Percentiles rank a stretch among this genome's conserved stretches.
phyloP scores from a whole-genome alignment of 2,329 filamentous ascomycete species.

The Massarina eburnea region DNA sequence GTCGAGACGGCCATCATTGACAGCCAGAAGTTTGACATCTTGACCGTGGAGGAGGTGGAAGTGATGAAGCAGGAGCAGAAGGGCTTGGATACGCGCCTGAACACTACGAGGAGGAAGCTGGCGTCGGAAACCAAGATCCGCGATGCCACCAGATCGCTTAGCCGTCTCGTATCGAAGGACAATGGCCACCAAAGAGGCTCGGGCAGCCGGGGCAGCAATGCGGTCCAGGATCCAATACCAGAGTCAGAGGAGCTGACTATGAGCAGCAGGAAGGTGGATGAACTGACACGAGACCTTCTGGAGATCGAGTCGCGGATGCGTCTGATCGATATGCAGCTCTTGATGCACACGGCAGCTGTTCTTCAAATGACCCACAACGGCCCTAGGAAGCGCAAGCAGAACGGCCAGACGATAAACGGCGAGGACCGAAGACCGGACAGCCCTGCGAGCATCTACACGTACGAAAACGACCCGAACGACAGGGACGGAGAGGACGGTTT shows the following conservation, averaged over 20 bases:
- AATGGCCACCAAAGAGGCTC: conserved; percentile 53
- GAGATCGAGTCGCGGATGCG: conserved; percentile 72
- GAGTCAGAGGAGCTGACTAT: conserved; percentile 73
- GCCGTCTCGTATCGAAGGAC: conserved; percentile 68
- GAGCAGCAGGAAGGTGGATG: conserved; percentile 81
- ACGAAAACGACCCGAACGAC: conserved; percentile 58
- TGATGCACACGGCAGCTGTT: conserved; percentile 91
- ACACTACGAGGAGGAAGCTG: conserved; percentile 79
- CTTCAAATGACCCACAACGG: conserved; percentile 85
- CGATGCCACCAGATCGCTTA: conserved; percentile 86
- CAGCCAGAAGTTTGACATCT: conserved; percentile 78
- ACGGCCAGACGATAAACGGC: conserved; percentile 42
- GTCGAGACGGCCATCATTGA: conserved; percentile 92
- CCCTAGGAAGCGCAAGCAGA: conserved; percentile 59
- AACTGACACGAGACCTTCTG: conserved; percentile 78
- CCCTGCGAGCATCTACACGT: conserved; percentile 74
- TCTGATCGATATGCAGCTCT: conserved; percentile 73
- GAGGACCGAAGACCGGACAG: conserved; percentile 62
- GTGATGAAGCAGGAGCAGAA: conserved; percentile 84
- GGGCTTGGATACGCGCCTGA: conserved; percentile 72
- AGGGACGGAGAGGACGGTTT: conserved; percentile 63
- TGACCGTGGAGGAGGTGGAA: conserved; percentile 91
- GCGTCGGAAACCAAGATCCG: conserved; percentile 90
- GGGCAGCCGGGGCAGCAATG: conserved; percentile 52
- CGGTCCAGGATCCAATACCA: conserved; percentile 42